Conservation (phyloP, 805 yeast genomes). For the Pichia ethanolica region DNA sequence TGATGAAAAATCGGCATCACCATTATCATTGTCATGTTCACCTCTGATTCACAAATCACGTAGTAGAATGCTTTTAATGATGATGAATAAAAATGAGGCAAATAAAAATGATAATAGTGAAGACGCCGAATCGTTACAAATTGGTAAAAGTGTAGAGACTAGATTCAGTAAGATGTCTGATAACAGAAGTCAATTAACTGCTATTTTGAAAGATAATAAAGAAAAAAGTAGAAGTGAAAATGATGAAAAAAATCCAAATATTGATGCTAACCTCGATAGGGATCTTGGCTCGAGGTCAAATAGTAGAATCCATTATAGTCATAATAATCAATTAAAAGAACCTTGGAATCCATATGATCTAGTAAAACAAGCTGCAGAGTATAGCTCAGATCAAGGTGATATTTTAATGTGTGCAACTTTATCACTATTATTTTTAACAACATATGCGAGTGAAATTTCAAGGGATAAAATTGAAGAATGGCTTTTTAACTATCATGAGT, state of each 20-base stretch:
- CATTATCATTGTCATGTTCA: slow-evolving; percentile 15
- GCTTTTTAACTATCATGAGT: slow-evolving; percentile 46
- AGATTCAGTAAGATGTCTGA: slow-evolving; percentile 18
- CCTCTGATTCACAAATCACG: slow-evolving; percentile 9
- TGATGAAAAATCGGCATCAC: slow-evolving; percentile 26
- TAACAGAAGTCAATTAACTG: slow-evolving; percentile 24
- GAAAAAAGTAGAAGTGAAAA: background rate
- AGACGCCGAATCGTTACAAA: background rate
- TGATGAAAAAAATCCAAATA: background rate
- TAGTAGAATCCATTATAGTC: slow-evolving; percentile 1
- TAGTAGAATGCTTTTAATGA: slow-evolving; percentile 7
- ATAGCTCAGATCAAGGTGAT: slow-evolving; percentile 57
- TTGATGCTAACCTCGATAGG: background rate
- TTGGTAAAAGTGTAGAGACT: slow-evolving; percentile 9
- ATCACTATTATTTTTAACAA: slow-evolving; percentile 43
- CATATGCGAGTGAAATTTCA: slow-evolving; percentile 26
- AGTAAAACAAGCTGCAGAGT: slow-evolving; percentile 44
- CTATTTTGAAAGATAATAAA: slow-evolving; percentile 17
- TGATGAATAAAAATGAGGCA: background rate
- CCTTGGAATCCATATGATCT: slow-evolving; percentile 57
- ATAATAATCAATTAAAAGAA: slow-evolving; percentile 12
- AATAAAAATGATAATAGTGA: background rate
- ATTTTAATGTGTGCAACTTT: slow-evolving; percentile 51
- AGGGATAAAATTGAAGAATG: slow-evolving; percentile 43
- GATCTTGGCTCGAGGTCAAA: too few species aligned